Evolutionary conservation across 2,329 filamentous ascomycete species (phyloP), one percentile per base, ranked within the genome.

Genomic region (Rhinocladiella similis): DNA sequence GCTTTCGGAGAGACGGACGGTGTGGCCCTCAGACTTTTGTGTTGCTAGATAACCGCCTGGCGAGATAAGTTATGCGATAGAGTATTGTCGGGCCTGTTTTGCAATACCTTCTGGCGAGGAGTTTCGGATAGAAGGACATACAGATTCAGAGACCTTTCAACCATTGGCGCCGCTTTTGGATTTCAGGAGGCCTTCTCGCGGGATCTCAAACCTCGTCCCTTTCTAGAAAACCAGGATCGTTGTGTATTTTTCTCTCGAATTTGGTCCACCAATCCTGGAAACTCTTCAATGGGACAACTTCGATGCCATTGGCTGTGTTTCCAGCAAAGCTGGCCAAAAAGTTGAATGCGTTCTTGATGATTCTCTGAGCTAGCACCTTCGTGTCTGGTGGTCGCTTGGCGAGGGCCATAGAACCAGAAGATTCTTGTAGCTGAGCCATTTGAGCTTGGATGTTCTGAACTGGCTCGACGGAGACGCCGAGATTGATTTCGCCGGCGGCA

Each of bases 261-360:
- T 97, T 97, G 59, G 80, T 83, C 94, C 95, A 99, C 94, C 95
- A 99, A 56, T 96, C 91, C 75, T 95, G 88, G 71, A 99, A 99
- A 4, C 89, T 90, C 75, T 90, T 94, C 62, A 99, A 75, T n/a
- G 94, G 92, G 20, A 99, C 90, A 12, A 95, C 88, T 71, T 97
- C 93, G 45, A 88, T 83, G 0, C 88, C 88, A 1, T 78, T 81
- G 22, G 77, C 75, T 0, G 69, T 68, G 54, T 82, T 81, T 36
- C 85, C 84, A 57, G 88, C 90, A 77, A 96, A 97, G 66, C 91
- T 89, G 3, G 93, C 86, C 55, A 99, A 78, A 71, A 96, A 97
- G 74, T 99, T 97, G 73, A 97, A 99, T 13, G 93, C 94, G 72
- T 97, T 96, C 66, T 90, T 88, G 67, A 99, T 97, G 66, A 99